phyloP scores from a whole-genome alignment of 2,329 filamentous ascomycete species.

The Diaporthe capsici region DNA sequence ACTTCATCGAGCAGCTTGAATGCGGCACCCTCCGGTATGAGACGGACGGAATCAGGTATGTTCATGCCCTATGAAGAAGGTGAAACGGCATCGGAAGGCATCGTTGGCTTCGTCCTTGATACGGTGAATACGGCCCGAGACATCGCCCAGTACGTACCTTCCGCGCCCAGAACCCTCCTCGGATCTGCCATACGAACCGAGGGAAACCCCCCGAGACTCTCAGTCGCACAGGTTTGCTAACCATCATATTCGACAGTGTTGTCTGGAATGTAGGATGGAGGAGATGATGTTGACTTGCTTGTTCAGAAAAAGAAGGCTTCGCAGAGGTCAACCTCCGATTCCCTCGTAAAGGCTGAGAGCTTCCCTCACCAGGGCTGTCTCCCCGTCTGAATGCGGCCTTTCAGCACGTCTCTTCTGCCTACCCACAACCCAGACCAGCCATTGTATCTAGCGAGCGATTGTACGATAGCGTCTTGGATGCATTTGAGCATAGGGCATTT shows the following conservation, averaged over 20 bases:
- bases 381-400: slow-evolving; percentile 22
- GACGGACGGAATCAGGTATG: slow-evolving; percentile 88
- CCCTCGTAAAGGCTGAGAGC: slow-evolving; percentile 35
- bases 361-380: slow-evolving; percentile 21
- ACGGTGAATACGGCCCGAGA: slow-evolving; percentile 82
- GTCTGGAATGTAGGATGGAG: slow-evolving; percentile 81
- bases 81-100: slow-evolving; percentile 73
- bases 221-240: background rate
- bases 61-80: slow-evolving; percentile 89
- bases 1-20: slow-evolving; percentile 64
- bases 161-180: slow-evolving; percentile 25
- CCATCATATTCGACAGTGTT: slow-evolving; percentile 53
- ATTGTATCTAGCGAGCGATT: slow-evolving; percentile 39
- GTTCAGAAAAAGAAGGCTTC: slow-evolving; percentile 49
- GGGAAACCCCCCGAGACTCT: background rate
- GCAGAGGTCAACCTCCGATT: slow-evolving; percentile 32
- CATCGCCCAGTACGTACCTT: slow-evolving; percentile 65
- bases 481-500: slow-evolving; percentile 29
- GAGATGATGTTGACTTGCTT: slow-evolving; percentile 57
- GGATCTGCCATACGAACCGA: background rate
- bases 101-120: slow-evolving; percentile 85
- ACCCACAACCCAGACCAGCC: slow-evolving; percentile 17
- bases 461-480: slow-evolving; percentile 39
- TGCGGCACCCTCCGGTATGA: slow-evolving; percentile 74
- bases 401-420: slow-evolving; percentile 33